Percentiles rank a stretch among this genome's conserved stretches.
Evolutionary conservation across 768 basidiomycete species (phyloP).

Genomic region (Leccinum fibrillosum): DNA sequence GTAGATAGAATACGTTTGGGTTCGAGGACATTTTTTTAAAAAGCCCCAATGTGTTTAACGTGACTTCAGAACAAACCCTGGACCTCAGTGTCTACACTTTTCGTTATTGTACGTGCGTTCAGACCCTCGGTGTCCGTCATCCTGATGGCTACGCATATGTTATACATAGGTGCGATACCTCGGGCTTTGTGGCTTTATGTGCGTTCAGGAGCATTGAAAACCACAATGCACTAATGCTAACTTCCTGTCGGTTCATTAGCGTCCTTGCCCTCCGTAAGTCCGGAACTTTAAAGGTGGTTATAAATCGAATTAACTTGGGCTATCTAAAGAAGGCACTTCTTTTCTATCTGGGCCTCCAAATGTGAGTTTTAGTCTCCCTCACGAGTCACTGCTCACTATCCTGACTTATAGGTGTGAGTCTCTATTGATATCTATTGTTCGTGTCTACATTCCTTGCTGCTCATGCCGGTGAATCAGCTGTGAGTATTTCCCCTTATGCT

Average conservation of each 20-base stretch:
- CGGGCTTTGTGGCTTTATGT: background rate
- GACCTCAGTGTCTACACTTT: constrained; percentile 11
- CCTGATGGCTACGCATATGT: background rate
- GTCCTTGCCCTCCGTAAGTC: background rate
- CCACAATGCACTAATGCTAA: background rate
- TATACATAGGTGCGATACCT: background rate
- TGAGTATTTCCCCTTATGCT: background rate
- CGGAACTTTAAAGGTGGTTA: background rate
- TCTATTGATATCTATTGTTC: background rate
- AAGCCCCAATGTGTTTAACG: background rate
- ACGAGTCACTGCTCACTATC: background rate
- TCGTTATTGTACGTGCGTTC: constrained; percentile 11
- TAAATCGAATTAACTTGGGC: background rate
- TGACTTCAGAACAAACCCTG: constrained; percentile 2
- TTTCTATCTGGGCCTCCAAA: constrained; percentile 7
- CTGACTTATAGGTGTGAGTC: constrained; percentile 10
- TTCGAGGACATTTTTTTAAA: background rate
- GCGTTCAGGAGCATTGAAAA: background rate
- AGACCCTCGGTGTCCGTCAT: background rate
- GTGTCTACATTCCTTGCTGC: background rate
- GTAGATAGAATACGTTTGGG: constrained; percentile 16
- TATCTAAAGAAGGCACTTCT: constrained; percentile 5
- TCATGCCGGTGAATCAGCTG: background rate
- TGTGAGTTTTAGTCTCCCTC: constrained; percentile 1
- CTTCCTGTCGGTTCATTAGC: background rate